Evolutionary conservation across 306 rosid genomes (phyloP).

Genomic region (Mucuna pruriens): DNA sequence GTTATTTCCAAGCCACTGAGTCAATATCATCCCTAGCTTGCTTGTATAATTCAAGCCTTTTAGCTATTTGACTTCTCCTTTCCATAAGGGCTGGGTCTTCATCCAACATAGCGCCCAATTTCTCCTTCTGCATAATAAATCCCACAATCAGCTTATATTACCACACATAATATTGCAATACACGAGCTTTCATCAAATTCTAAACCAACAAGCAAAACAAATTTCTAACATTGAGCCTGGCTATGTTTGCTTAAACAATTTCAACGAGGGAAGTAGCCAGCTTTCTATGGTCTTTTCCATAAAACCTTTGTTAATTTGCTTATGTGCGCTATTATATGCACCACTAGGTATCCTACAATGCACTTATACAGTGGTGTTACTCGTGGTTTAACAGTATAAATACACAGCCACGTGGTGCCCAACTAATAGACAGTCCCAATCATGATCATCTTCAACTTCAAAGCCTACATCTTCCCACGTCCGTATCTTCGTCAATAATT

Average conservation of each 20-base stretch:
- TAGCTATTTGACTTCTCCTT: constrained; percentile 73
- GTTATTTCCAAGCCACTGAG: constrained; percentile 90
- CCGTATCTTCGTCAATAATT: not conserved
- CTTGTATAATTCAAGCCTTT: constrained; percentile 93
- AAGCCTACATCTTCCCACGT: not conserved
- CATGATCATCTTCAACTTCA: not conserved
- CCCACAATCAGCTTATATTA: constrained; percentile 5
- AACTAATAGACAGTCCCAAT: not conserved
- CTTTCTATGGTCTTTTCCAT: not conserved
- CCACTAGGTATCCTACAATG: not conserved
- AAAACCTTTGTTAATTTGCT: constrained; percentile 9
- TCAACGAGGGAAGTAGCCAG: not conserved
- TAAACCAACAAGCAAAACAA: not conserved
- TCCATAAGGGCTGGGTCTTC: constrained; percentile 97
- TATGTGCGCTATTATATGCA: not conserved
- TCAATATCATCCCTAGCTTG: constrained; percentile 98
- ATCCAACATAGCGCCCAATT: constrained; percentile 88
- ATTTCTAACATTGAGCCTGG: not conserved
- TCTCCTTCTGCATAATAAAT: constrained; percentile 77
- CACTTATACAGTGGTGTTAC: not conserved
- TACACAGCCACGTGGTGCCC: not conserved
- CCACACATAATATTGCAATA: not conserved
- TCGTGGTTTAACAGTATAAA: too few relatives aligned
- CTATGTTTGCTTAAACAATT: not conserved
- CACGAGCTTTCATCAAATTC: constrained; percentile 5